Evolutionary conservation across 495 filamentous ascomycete genomes (phyloP).

Genomic region (Poronia punctata): DNA sequence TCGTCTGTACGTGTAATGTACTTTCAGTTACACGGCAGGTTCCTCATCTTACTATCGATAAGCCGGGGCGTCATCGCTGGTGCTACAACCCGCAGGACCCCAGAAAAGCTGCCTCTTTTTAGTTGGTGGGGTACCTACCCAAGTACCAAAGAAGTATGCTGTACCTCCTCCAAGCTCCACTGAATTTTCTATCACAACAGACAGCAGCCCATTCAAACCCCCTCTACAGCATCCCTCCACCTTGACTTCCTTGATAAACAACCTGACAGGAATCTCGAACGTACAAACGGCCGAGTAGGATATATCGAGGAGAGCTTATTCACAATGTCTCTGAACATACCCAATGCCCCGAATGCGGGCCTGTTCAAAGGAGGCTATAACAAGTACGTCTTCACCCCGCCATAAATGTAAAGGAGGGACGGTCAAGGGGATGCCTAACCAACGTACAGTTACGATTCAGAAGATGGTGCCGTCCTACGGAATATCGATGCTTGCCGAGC

Average conservation of each 20-base stretch:
- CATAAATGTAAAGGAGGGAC: conserved; percentile 4
- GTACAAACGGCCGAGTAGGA: neutral
- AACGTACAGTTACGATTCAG: conserved; percentile 74
- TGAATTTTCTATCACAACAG: no score
- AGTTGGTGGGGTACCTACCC: no score
- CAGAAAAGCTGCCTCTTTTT: no score
- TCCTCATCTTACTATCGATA: no score
- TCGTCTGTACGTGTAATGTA: no score
- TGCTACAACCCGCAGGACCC: no score
- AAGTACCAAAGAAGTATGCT: no score
- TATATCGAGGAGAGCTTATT: conserved; percentile 1
- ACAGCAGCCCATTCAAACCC: no score
- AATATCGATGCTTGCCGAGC: conserved; percentile 98
- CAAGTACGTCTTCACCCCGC: conserved; percentile 55
- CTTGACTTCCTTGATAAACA: neutral
- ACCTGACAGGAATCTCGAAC: neutral
- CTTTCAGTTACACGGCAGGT: no score
- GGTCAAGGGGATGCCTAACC: conserved; percentile 8
- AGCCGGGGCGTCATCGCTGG: no score
- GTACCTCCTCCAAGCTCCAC: no score
- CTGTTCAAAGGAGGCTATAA: conserved; percentile 97
- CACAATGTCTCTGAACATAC: conserved; percentile 91
- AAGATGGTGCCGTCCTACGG: conserved; percentile 97
- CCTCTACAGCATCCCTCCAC: neutral
- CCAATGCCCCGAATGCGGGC: conserved; percentile 81